These are phyloP conservation scores for Syzygium oleosum DNA, from an alignment of 345 rosid species.

Conservation along the genomic window DNA sequence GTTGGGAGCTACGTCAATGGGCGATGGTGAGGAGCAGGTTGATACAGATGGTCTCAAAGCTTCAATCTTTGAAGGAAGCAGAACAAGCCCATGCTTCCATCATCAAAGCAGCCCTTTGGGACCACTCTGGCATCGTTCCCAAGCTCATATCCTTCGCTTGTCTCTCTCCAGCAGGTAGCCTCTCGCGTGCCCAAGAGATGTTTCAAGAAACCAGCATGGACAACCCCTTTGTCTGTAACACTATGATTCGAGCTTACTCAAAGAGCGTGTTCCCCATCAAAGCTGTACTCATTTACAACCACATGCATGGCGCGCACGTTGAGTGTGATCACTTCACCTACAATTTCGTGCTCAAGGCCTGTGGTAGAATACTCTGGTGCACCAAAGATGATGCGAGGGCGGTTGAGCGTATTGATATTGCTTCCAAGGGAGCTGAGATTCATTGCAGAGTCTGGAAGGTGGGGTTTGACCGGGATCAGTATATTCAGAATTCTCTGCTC, in stretches of 20 bases:
- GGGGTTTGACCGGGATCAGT: constrained; percentile 7
- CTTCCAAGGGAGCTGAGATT: constrained; percentile 9
- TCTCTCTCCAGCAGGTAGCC: constrained; percentile 8
- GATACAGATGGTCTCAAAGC: constrained; percentile 2
- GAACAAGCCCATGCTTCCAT: constrained; percentile 6
- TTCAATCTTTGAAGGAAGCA: constrained; percentile 11
- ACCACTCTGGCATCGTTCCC: constrained; percentile 3
- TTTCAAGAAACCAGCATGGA: constrained; percentile 12
- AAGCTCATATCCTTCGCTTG: constrained; percentile 12
- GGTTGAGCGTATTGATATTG: background rate
- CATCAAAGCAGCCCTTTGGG: constrained; percentile 4
- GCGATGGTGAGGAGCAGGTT: background rate
- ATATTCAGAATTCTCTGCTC: constrained; percentile 12
- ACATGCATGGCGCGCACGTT: constrained; percentile 4
- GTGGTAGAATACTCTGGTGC: constrained; percentile 11
- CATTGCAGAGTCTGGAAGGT: constrained; percentile 8
- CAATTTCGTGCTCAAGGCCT: constrained; percentile 17
- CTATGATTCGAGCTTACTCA: constrained; percentile 15
- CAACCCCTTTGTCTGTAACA: constrained; percentile 6
- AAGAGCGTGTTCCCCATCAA: constrained; percentile 9
- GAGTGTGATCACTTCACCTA: constrained; percentile 10
- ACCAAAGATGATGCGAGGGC: background rate
- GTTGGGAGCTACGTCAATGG: background rate
- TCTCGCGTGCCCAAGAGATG: constrained; percentile 11
- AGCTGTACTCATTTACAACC: constrained; percentile 13